phyloP scores from a whole-genome alignment of 1,139 yeast genomes.

The Insectozyma bohioensis region DNA sequence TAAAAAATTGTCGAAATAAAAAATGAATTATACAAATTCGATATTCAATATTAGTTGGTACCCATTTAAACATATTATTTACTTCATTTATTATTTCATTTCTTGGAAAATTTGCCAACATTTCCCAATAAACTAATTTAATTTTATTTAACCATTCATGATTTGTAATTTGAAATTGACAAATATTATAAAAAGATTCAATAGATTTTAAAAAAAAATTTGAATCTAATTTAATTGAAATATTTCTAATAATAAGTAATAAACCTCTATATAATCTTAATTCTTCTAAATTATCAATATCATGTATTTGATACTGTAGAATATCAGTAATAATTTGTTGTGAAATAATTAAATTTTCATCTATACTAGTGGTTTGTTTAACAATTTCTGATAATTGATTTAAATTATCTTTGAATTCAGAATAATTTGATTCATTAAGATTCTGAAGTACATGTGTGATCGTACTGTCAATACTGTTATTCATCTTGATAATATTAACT shows the following conservation, averaged over 20 bases:
- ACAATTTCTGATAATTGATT: neutral
- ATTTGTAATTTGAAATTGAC: neutral
- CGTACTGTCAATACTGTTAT: too few relatives aligned
- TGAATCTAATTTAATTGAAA: slow-evolving; percentile 5
- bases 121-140: slow-evolving; percentile 14
- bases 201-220: slow-evolving; percentile 5
- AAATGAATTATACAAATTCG: slow-evolving; percentile 13
- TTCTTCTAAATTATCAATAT: slow-evolving; percentile 1
- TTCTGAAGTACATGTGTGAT: too few relatives aligned
- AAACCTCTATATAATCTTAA: slow-evolving; percentile 14
- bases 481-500: too few relatives aligned
- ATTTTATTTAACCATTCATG: slow-evolving; percentile 9
- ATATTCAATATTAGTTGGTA: neutral
- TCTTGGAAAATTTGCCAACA: slow-evolving; percentile 14
- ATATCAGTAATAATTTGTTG: neutral
- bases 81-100: slow-evolving; percentile 6
- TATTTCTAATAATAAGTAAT: slow-evolving; percentile 13
- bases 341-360: neutral
- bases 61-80: slow-evolving; percentile 8
- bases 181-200: slow-evolving; percentile 7
- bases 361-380: neutral
- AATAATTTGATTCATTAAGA: too few relatives aligned
- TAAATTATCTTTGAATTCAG: neutral
- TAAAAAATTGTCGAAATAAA: slow-evolving; percentile 14
- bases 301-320: neutral